These are phyloP conservation scores for Tritrichomonas musculus DNA, from an alignment of 208 protist genomes.

Conservation along the genomic window DNA sequence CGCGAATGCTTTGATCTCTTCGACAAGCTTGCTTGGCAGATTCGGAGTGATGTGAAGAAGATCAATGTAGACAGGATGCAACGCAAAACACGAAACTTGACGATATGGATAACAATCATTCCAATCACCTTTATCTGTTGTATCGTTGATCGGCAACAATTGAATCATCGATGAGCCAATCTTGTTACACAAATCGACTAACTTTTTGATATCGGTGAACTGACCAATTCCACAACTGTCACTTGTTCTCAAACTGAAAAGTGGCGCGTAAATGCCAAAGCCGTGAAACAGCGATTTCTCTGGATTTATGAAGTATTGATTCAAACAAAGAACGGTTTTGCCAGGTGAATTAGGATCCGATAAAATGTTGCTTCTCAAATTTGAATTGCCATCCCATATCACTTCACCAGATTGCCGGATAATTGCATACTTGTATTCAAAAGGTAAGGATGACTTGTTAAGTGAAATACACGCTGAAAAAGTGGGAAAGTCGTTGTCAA, in stretches of 20 bases:
- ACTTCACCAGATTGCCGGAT: background rate
- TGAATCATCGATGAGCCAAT: background rate
- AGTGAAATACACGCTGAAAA: background rate
- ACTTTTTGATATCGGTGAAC: background rate
- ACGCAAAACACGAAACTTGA: background rate
- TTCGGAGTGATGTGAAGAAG: background rate
- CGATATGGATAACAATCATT: background rate
- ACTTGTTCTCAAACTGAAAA: background rate
- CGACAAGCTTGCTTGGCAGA: background rate
- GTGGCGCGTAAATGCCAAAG: background rate
- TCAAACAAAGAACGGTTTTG: background rate
- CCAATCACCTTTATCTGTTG: background rate
- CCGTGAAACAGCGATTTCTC: background rate
- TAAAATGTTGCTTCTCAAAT: too few species aligned
- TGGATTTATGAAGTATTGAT: background rate
- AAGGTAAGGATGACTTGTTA: background rate
- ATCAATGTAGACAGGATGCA: slow-evolving; percentile 16
- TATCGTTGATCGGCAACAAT: background rate
- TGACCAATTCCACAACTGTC: background rate
- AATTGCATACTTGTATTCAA: background rate
- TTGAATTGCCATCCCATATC: background rate
- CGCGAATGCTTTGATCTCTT: background rate
- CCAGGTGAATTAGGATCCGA: background rate
- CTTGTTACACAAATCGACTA: background rate
- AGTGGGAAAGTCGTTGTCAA: background rate